Percentiles rank a stretch among this genome's conserved stretches.
Conservation (phyloP, 2,329 filamentous ascomycete genomes). For the Plectosphaerella plurivora region DNA sequence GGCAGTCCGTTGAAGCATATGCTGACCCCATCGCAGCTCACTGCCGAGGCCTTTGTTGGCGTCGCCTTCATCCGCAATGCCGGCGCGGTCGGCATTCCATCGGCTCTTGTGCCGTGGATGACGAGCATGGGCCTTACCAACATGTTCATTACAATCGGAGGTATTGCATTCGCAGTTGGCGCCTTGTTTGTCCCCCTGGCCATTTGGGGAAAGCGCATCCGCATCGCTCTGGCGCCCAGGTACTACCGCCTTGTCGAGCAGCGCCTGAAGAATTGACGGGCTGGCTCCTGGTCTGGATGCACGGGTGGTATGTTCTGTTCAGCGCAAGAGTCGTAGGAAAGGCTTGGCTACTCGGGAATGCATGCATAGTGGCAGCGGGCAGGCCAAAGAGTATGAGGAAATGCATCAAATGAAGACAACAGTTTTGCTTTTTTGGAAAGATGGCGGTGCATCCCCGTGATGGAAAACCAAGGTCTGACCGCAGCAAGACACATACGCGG, state of each 20-base stretch:
- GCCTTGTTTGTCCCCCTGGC: constrained; percentile 21
- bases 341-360: no score
- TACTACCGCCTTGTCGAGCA: constrained; percentile 8
- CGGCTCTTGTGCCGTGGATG: constrained; percentile 24
- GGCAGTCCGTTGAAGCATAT: not conserved
- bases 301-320: no score
- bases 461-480: no score
- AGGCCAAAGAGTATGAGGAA: no score
- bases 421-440: no score
- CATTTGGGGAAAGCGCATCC: constrained; percentile 24
- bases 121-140: constrained; percentile 20
- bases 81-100: constrained; percentile 20
- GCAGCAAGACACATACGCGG: no score
- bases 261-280: constrained; percentile 1
- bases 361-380: no score
- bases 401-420: no score
- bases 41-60: constrained; percentile 22
- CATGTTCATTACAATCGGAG: constrained; percentile 20
- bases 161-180: constrained; percentile 16
- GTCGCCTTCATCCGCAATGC: constrained; percentile 26
- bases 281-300: no score
- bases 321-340: no score
- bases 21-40: constrained; percentile 12
- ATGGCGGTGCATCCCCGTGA: no score
- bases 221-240: constrained; percentile 9